phyloP scores from a whole-genome alignment of 164 flowering plant genomes.

The Annona squamosa region DNA sequence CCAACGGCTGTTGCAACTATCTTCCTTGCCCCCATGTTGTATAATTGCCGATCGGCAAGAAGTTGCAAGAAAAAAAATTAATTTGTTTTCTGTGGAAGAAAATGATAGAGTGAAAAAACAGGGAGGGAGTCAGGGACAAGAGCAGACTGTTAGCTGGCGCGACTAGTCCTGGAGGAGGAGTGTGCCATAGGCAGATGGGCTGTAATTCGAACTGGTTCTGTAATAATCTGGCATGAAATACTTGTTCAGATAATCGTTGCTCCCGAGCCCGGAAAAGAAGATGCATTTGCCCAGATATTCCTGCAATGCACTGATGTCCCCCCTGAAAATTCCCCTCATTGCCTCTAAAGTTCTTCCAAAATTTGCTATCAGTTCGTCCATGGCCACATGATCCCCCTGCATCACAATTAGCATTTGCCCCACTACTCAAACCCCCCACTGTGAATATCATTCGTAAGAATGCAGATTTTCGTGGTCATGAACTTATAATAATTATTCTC shows the following conservation, averaged over 20 bases:
- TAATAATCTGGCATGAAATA: constrained; percentile 68
- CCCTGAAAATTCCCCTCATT: constrained; percentile 47
- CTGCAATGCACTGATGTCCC: constrained; percentile 23
- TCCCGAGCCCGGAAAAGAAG: constrained; percentile 68
- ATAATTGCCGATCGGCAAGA: constrained; percentile 33
- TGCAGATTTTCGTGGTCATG: too few species aligned
- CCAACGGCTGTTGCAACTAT: constrained; percentile 64
- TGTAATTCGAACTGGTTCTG: constrained; percentile 35
- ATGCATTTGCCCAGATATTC: constrained; percentile 58
- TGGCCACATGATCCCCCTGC: constrained; percentile 63
- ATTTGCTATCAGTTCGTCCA: constrained; percentile 55
- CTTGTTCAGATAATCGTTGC: constrained; percentile 85
- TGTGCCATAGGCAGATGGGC: constrained; percentile 47
- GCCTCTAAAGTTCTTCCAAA: constrained; percentile 40
- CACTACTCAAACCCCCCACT: not conserved
- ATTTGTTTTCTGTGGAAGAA: not conserved
- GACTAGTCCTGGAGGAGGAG: constrained; percentile 57
- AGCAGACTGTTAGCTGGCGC: constrained; percentile 51
- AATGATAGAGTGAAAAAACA: not conserved
- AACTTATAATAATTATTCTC: constrained; percentile 30
- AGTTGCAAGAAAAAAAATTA: too few species aligned
- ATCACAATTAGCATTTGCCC: not conserved
- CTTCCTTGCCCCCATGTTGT: constrained; percentile 66
- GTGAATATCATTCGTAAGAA: not conserved
- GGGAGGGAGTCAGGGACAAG: not conserved